Conservation (phyloP, 2,329 filamentous ascomycete species). For the Diplodia corticola region DNA sequence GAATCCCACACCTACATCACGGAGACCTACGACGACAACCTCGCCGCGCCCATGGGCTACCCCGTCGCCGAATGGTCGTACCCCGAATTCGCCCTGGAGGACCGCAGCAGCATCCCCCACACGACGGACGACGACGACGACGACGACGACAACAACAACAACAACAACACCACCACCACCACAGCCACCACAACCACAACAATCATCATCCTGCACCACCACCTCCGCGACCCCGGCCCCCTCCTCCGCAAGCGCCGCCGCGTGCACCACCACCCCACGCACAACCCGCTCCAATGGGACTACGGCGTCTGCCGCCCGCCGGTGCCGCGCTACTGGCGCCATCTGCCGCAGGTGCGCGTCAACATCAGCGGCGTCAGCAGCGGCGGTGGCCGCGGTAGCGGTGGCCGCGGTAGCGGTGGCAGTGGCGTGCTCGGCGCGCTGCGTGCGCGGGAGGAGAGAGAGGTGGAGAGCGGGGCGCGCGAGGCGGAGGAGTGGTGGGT, state of each 20-base stretch:
- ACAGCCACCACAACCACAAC: not conserved
- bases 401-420: no score
- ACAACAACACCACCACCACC: not conserved
- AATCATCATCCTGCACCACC: not conserved
- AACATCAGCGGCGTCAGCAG: no score
- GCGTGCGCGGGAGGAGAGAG: not conserved
- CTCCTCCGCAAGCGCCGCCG: not conserved
- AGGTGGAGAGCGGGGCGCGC: not conserved
- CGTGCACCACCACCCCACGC: not conserved
- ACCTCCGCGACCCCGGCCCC: not conserved
- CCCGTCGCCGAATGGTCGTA: conserved; percentile 3
- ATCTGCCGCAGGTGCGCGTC: not conserved
- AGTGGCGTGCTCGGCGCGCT: not conserved
- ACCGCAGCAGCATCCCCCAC: not conserved
- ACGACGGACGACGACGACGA: no score
- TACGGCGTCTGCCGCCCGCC: not conserved
- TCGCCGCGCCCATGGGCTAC: not conserved
- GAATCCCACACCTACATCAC: not conserved
- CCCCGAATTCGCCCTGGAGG: not conserved
- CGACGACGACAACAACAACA: no score
- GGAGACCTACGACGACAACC: not conserved
- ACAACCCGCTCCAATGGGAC: not conserved
- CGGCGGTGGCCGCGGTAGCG: no score
- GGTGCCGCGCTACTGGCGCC: not conserved
- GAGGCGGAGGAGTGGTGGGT: no score